Conservation (phyloP, 805 yeast genomes). For the Ogataea nonfermentans region DNA sequence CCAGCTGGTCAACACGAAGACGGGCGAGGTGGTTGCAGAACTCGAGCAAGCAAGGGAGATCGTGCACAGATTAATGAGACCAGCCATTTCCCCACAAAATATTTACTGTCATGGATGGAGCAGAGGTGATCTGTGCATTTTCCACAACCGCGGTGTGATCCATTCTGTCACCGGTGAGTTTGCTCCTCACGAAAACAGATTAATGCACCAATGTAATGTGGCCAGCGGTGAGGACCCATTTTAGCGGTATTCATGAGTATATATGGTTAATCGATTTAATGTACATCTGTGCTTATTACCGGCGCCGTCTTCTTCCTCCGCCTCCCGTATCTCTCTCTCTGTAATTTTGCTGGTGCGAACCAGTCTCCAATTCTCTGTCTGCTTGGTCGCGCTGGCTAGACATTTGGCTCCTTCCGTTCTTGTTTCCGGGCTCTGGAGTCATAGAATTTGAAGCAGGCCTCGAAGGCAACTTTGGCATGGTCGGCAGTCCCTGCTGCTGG, state of each 20-base stretch:
- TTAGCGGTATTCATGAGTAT: constrained; percentile 7
- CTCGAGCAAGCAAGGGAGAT: constrained; percentile 72
- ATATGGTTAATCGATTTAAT: constrained; percentile 1
- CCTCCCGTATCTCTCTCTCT: constrained; percentile 20
- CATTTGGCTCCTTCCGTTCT: constrained; percentile 16
- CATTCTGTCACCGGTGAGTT: constrained; percentile 92
- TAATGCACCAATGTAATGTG: constrained; percentile 93
- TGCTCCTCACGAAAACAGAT: constrained; percentile 69
- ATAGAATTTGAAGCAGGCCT: constrained; percentile 27
- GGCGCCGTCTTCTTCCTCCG: constrained; percentile 10
- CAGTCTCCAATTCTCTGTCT: constrained; percentile 27
- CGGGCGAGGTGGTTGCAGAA: constrained; percentile 60
- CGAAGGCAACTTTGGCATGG: constrained; percentile 23
- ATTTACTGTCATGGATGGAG: constrained; percentile 83
- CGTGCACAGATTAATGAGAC: constrained; percentile 76
- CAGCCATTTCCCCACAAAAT: constrained; percentile 70
- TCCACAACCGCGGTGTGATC: constrained; percentile 88
- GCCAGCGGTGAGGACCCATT: constrained; percentile 78
- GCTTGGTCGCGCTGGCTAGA: constrained; percentile 30
- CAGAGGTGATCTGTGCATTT: constrained; percentile 81
- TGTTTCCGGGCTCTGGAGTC: constrained; percentile 24
- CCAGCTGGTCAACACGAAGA: constrained; percentile 50
- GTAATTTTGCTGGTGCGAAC: constrained; percentile 19
- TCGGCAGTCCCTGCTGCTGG: constrained; percentile 16
- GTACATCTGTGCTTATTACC: constrained; percentile 2